Base-by-base conservation (phyloP, 1,139 yeast genomes). In the Debaryomyces sp. region DNA sequence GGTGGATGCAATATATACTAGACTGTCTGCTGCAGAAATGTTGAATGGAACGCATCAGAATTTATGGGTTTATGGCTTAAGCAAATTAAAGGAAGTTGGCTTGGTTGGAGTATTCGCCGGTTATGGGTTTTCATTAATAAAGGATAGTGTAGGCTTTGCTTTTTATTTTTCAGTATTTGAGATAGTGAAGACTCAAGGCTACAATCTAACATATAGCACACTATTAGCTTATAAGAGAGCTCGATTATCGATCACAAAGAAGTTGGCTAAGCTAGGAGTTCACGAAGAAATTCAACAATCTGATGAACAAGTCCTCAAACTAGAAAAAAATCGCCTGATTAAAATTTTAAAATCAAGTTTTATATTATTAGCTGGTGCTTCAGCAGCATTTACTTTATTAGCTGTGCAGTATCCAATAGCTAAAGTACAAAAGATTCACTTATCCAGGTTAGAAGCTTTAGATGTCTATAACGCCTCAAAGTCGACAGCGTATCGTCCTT, bases 21-120 rank as follows among this genome's bases (percentile, higher is more conserved):
- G 97, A 56, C 88, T 91, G 61, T 77, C 85, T 1, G 87, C 90
- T 1, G 80, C 87, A 5, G 96, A 89, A 56, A 70, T 90, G 53
- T 67, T 90, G 23, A 78, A 78, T 48, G 89, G 91, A 5, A 75
- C 79, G 34, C 89, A 88, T 63, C 81, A 80, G 46, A 85, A 87
- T 50, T 65, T 91, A 50, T 89, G 97, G 96, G 68, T 71, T 33
- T 92, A 89, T 66, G 92, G 95, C 0, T 64, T 78, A 41, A 75
- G 77, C 47, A 89, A 90, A 59, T 68, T 91, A 48, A 74, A 73
- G 53, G 89, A 88, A 54, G 78, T 91, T 45, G 97, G 98, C 0
- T 68, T 86, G 13, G 77, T 83, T 4, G 97, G 97, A 0, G 94
- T 94, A 5, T 90, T 89, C 72, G 96, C 96, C 1, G 98, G 98